Conservation (phyloP, 2,329 filamentous ascomycete species). For the Trichothecium roseum region DNA sequence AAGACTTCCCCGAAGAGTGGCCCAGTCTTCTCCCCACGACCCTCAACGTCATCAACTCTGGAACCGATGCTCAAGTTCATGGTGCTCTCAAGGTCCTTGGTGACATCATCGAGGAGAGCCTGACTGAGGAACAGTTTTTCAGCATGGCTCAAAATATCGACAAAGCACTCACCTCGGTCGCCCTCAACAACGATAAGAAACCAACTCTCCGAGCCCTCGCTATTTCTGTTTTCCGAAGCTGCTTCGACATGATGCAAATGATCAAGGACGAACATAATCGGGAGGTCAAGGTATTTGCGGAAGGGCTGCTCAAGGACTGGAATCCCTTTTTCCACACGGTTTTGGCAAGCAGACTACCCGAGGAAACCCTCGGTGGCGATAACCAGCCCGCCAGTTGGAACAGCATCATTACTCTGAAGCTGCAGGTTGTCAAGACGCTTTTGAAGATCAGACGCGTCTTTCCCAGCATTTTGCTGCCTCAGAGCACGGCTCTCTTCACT, state of each 20-base stretch:
- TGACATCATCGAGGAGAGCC: conserved; percentile 85
- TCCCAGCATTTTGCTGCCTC: conserved; percentile 67
- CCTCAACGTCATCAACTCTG: conserved; percentile 64
- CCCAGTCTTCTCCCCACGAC: conserved; percentile 76
- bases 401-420: conserved; percentile 74
- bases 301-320: conserved; percentile 76
- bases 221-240: conserved; percentile 80
- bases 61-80: conserved; percentile 71
- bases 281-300: conserved; percentile 80
- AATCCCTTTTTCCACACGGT: conserved; percentile 78
- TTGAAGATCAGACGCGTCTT: conserved; percentile 84
- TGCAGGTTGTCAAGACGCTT: conserved; percentile 89
- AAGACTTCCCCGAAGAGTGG: conserved; percentile 93
- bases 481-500: conserved; percentile 74
- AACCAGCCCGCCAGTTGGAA: conserved; percentile 60
- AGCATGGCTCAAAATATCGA: conserved; percentile 77
- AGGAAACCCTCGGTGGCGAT: conserved; percentile 37
- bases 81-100: conserved; percentile 79
- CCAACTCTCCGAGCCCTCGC: conserved; percentile 72
- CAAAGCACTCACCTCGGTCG: conserved; percentile 72
- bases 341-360: conserved; percentile 66
- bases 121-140: conserved; percentile 95
- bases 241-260: conserved; percentile 94
- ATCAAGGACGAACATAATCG: conserved; percentile 86
- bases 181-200: conserved; percentile 64